These are phyloP conservation scores for Globisporangium heterothallicum DNA, from an alignment of 352 stramenopile species.

Conservation along the genomic window DNA sequence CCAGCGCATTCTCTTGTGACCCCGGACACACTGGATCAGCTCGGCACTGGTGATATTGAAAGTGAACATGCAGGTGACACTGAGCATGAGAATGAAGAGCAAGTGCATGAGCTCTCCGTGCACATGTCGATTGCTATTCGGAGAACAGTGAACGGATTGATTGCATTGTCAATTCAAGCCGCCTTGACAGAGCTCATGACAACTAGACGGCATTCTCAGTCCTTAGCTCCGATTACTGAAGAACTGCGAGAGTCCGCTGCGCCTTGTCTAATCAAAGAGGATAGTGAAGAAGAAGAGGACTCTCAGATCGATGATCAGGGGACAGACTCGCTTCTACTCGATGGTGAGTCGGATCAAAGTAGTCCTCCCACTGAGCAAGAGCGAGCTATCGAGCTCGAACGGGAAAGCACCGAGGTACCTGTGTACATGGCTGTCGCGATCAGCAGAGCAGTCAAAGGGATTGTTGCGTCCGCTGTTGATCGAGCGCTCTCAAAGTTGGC, in stretches of 20 bases:
- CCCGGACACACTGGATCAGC: background rate
- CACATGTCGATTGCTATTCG: slow-evolving; percentile 37
- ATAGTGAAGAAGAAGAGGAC: background rate
- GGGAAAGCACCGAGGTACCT: slow-evolving; percentile 11
- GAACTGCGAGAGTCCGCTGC: slow-evolving; percentile 6
- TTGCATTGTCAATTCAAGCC: slow-evolving; percentile 38
- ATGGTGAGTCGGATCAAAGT: background rate
- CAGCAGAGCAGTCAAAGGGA: slow-evolving; percentile 23
- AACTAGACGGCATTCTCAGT: slow-evolving; percentile 15
- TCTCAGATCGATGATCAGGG: too few species aligned
- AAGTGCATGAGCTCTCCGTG: slow-evolving; percentile 19
- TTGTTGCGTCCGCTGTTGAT: slow-evolving; percentile 25
- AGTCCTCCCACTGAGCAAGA: background rate
- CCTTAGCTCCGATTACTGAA: slow-evolving; percentile 16
- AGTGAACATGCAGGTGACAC: background rate
- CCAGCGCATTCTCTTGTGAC: background rate
- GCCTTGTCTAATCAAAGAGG: background rate
- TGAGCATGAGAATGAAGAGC: slow-evolving; percentile 6
- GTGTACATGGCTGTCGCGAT: slow-evolving; percentile 22
- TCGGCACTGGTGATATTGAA: background rate
- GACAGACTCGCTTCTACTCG: too few species aligned
- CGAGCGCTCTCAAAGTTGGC: slow-evolving; percentile 17
- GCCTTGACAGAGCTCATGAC: slow-evolving; percentile 25
- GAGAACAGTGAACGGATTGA: slow-evolving; percentile 29
- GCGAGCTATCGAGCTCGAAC: background rate